phyloP scores from a whole-genome alignment of 331 rosid genomes.

The Rhamnella rubrinervis region DNA sequence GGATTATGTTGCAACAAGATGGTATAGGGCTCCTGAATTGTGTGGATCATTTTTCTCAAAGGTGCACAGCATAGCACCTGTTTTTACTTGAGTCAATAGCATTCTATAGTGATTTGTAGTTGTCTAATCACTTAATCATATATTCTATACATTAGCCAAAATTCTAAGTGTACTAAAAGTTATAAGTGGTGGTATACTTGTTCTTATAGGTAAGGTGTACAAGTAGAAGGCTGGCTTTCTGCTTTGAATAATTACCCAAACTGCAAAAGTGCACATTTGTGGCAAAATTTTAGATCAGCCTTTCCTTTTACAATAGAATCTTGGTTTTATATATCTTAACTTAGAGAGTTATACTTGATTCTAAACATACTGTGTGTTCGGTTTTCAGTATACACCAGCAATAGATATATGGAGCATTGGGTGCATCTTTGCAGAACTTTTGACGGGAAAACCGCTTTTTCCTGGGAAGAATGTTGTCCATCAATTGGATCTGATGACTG shows the following conservation, averaged over 20 bases:
- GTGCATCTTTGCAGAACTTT: slow-evolving; percentile 95
- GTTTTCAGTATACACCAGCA: slow-evolving; percentile 94
- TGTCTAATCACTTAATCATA: no score
- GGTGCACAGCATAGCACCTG: slow-evolving; percentile 40
- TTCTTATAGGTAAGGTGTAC: no score
- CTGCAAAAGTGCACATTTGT: no score
- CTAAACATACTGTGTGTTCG: slow-evolving; percentile 5
- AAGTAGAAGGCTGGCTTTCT: no score
- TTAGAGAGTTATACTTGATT: background rate
- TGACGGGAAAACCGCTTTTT: slow-evolving; percentile 97
- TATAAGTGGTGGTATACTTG: no score
- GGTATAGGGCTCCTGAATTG: slow-evolving; percentile 99
- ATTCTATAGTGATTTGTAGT: no score
- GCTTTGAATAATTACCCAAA: no score
- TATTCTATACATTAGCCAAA: no score
- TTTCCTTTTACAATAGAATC: background rate
- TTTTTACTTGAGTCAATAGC: background rate
- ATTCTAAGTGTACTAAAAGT: no score
- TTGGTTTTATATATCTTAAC: background rate
- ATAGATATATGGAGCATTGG: slow-evolving; percentile 99
- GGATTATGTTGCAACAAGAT: slow-evolving; percentile 99
- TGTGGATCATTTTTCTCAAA: slow-evolving; percentile 99
- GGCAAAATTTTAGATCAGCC: background rate
- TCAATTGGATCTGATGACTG: slow-evolving; percentile 97
- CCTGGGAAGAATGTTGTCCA: slow-evolving; percentile 99